Percentiles rank a stretch among this genome's conserved stretches.
Evolutionary conservation across 495 filamentous ascomycete species (phyloP).

Genomic region (Penicillium coprophilum): DNA sequence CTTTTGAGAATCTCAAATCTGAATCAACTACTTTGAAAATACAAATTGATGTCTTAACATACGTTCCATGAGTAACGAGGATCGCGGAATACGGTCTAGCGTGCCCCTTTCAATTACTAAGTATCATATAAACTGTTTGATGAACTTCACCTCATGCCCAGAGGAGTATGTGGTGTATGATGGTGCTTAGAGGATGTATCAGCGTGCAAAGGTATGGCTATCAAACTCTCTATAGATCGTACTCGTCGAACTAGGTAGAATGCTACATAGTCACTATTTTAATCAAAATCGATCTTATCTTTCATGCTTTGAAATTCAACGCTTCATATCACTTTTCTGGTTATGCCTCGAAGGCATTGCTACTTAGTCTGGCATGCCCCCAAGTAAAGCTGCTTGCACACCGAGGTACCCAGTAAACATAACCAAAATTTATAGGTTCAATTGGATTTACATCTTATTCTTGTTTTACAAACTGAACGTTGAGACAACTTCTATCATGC

Average conservation of each 20-base stretch:
- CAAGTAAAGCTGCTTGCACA: background rate
- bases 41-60: background rate
- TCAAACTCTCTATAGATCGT: background rate
- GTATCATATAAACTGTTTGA: no score
- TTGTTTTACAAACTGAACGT: background rate
- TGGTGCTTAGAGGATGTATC: no score
- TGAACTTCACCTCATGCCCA: no score
- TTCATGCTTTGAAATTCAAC: no score
- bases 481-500: constrained; percentile 1
- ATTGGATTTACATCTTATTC: background rate
- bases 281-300: background rate
- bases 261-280: background rate
- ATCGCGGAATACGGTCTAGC: background rate
- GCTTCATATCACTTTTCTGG: no score
- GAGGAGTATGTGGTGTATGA: no score
- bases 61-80: background rate
- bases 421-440: background rate
- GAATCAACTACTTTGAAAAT: background rate
- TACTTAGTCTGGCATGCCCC: no score
- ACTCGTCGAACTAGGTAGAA: background rate
- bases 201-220: no score
- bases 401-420: background rate
- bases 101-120: no score
- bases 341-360: no score
- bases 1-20: background rate